Conservation (phyloP, 768 basidiomycete genomes). For the Tylopilus sp. region DNA sequence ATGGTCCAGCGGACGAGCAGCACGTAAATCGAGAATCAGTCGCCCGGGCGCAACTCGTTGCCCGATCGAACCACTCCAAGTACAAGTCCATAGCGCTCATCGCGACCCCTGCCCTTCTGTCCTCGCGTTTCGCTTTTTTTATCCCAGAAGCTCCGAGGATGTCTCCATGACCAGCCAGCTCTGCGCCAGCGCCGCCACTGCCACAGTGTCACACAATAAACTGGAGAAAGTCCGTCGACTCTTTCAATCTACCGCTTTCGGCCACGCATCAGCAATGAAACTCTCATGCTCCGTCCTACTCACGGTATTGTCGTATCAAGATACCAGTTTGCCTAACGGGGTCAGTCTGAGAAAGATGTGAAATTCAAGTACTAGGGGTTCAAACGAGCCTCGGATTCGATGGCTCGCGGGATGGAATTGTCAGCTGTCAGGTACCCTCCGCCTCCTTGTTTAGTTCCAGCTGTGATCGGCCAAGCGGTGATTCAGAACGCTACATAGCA, state of each 20-base stretch:
- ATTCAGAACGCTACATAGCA: too few species aligned
- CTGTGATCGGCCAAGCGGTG: constrained; percentile 10
- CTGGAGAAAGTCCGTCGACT: constrained; percentile 1
- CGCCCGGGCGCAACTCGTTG: too few species aligned
- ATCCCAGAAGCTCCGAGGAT: constrained; percentile 1
- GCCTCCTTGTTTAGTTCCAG: neutral
- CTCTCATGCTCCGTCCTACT: constrained; percentile 7
- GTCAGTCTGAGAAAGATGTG: neutral
- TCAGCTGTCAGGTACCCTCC: neutral
- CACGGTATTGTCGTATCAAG: neutral
- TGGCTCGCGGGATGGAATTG: constrained; percentile 1
- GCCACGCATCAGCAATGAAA: constrained; percentile 1
- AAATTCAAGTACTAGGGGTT: constrained; percentile 6
- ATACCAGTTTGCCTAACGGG: neutral
- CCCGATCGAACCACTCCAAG: too few species aligned
- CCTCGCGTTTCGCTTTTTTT: constrained; percentile 1
- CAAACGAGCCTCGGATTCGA: constrained; percentile 6
- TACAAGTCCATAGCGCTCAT: too few species aligned
- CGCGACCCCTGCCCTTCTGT: neutral
- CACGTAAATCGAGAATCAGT: too few species aligned
- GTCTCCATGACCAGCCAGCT: neutral
- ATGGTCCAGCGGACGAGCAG: too few species aligned
- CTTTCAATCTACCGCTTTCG: constrained; percentile 23
- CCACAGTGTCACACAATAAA: constrained; percentile 5
- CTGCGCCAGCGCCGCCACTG: neutral